phyloP scores from a whole-genome alignment of 495 filamentous ascomycete species.

The Sabuloglossum arenarium region DNA sequence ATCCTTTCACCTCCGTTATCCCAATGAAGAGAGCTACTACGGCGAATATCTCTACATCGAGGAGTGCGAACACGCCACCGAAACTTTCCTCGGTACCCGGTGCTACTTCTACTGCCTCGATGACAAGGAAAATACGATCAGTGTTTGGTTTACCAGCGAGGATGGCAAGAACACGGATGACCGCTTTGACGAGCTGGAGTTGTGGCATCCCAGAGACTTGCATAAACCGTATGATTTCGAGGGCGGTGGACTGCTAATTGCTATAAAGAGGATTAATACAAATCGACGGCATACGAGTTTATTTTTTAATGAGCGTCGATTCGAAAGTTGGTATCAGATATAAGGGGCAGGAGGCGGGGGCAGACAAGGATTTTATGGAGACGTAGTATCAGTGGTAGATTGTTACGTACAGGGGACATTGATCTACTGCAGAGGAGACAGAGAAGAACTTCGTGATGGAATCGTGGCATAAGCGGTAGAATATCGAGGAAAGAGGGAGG shows the following conservation, averaged over 20 bases:
- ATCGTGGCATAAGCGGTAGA: background rate
- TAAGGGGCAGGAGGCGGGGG: too few relatives aligned
- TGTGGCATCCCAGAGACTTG: background rate
- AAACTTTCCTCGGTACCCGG: conserved; percentile 8
- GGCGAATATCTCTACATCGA: conserved; percentile 11
- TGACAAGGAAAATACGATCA: conserved; percentile 5
- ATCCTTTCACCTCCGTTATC: conserved; percentile 4
- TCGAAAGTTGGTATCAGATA: conserved; percentile 5
- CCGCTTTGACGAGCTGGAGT: conserved; percentile 11
- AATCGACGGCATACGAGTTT: conserved; percentile 10
- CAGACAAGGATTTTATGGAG: too few relatives aligned
- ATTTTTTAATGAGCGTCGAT: conserved; percentile 2
- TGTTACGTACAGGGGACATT: too few relatives aligned
- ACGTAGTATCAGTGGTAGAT: too few relatives aligned
- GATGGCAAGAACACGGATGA: conserved; percentile 10
- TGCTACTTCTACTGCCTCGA: conserved; percentile 13
- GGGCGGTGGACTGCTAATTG: too few relatives aligned
- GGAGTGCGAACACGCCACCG: conserved; percentile 8
- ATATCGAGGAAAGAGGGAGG: too few relatives aligned
- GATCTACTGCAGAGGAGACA: conserved; percentile 13
- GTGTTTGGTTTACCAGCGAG: conserved; percentile 15
- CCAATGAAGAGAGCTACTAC: conserved; percentile 3
- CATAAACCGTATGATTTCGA: background rate
- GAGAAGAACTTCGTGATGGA: conserved; percentile 9
- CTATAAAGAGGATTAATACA: conserved; percentile 11